Percentiles rank a stretch among this genome's conserved stretches.
Conservation (phyloP, 2,329 filamentous ascomycete genomes). For the Pseudopyricularia javanii region DNA sequence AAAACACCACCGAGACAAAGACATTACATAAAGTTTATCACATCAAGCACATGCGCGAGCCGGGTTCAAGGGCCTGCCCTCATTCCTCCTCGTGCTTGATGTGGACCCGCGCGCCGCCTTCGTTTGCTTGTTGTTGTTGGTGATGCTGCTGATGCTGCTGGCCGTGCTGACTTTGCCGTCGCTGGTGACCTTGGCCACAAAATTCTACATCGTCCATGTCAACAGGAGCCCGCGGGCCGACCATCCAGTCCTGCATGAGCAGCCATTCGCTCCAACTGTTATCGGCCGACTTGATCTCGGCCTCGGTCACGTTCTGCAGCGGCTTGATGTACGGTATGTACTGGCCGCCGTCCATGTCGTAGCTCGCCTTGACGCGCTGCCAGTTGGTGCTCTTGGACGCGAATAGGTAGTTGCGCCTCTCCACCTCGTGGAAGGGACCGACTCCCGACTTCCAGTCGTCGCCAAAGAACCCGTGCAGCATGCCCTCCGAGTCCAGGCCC, state of each 20-base stretch:
- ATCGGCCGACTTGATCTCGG: conserved; percentile 75
- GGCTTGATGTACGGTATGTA: conserved; percentile 79
- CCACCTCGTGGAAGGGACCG: conserved; percentile 72
- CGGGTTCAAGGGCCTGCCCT: not conserved
- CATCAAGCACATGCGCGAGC: not conserved
- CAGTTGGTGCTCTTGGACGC: conserved; percentile 87
- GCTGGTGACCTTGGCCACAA: not conserved
- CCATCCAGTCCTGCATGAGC: conserved; percentile 97
- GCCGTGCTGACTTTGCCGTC: not conserved
- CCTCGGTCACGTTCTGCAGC: conserved; percentile 61
- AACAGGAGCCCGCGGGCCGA: conserved; percentile 65
- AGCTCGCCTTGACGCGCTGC: conserved; percentile 78
- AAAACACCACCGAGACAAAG: not conserved
- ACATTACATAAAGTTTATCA: not conserved
- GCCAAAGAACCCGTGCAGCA: conserved; percentile 96
- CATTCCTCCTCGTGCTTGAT: conserved; percentile 8
- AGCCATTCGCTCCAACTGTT: conserved; percentile 87
- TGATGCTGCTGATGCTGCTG: no score
- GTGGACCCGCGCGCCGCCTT: conserved; percentile 3
- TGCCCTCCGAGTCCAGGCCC: conserved; percentile 73
- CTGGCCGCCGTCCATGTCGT: conserved; percentile 77
- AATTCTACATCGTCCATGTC: conserved; percentile 7
- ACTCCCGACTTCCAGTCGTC: conserved; percentile 78
- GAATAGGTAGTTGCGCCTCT: conserved; percentile 89
- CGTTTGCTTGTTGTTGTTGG: no score